Conservation (phyloP, 2,329 filamentous ascomycete species). For the Colletotrichum salicis region DNA sequence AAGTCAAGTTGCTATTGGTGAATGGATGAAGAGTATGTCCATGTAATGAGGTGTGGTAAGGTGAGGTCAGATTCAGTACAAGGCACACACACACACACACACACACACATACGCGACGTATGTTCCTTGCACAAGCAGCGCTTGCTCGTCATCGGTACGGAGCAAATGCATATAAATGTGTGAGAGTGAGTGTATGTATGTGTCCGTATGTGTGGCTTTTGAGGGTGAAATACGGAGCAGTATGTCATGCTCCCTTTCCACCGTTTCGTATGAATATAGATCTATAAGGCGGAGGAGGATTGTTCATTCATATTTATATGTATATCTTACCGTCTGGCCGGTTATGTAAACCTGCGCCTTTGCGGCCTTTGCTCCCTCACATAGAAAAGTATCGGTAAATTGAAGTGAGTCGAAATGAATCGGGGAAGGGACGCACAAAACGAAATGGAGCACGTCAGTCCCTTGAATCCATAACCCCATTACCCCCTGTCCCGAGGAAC, state of each 20-base stretch:
- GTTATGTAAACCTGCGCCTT: background rate
- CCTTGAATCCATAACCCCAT: background rate
- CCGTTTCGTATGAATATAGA: background rate
- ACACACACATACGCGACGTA: background rate
- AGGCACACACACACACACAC: slow-evolving; percentile 5
- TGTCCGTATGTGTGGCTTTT: background rate
- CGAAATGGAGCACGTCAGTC: slow-evolving; percentile 9
- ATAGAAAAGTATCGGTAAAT: background rate
- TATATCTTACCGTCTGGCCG: background rate
- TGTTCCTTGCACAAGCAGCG: slow-evolving; percentile 23
- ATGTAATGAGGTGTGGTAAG: slow-evolving; percentile 21
- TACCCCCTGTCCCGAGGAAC: background rate
- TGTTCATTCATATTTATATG: background rate
- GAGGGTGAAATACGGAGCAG: background rate
- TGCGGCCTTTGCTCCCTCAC: background rate
- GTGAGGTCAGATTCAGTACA: slow-evolving; percentile 14
- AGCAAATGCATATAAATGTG: background rate
- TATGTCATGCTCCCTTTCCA: background rate
- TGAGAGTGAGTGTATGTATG: background rate
- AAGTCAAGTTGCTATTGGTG: slow-evolving; percentile 14
- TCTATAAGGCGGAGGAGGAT: background rate
- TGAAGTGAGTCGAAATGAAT: slow-evolving; percentile 1
- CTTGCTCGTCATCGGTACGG: slow-evolving; percentile 3
- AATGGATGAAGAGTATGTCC: background rate
- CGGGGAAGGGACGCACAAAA: slow-evolving; percentile 3